These are phyloP conservation scores for Phytopythium kandeliae DNA, from an alignment of 352 stramenopile species.

Conservation along the genomic window DNA sequence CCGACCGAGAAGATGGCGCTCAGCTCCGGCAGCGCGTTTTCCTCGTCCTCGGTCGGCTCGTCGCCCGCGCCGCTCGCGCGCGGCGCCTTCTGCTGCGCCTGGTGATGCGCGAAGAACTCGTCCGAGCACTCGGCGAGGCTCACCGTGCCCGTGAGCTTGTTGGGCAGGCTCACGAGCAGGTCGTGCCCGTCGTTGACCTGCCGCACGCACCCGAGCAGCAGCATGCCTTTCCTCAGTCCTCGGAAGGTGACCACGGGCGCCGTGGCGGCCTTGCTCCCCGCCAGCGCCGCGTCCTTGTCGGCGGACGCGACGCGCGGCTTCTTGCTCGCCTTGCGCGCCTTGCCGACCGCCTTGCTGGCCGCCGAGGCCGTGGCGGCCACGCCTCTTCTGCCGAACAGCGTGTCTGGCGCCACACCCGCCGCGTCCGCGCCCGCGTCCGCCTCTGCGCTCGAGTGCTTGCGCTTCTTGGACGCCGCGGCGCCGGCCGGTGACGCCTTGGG, in stretches of 20 bases:
- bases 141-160: conserved; percentile 93
- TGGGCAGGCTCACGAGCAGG: conserved; percentile 88
- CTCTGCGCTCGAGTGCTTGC: conserved; percentile 28
- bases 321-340: conserved; percentile 26
- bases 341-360: conserved; percentile 20
- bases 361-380: conserved; percentile 22
- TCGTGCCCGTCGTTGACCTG: conserved; percentile 82
- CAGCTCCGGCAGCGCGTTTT: conserved; percentile 39
- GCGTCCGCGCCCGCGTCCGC: conserved; percentile 18
- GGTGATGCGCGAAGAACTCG: conserved; percentile 48
- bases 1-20: conserved; percentile 60
- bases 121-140: conserved; percentile 69
- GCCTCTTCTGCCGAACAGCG: conserved; percentile 78
- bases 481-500: conserved; percentile 5
- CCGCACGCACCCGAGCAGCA: conserved; percentile 85
- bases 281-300: conserved; percentile 6
- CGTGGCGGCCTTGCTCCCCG: conserved; percentile 13
- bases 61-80: background rate
- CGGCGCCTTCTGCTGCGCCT: conserved; percentile 16
- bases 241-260: conserved; percentile 63
- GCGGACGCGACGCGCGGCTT: conserved; percentile 6
- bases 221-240: conserved; percentile 51
- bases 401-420: conserved; percentile 20
- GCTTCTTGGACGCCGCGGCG: conserved; percentile 22
- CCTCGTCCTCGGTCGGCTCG: conserved; percentile 12